Conservation (phyloP, 768 basidiomycete genomes). For the Russula compacta region DNA sequence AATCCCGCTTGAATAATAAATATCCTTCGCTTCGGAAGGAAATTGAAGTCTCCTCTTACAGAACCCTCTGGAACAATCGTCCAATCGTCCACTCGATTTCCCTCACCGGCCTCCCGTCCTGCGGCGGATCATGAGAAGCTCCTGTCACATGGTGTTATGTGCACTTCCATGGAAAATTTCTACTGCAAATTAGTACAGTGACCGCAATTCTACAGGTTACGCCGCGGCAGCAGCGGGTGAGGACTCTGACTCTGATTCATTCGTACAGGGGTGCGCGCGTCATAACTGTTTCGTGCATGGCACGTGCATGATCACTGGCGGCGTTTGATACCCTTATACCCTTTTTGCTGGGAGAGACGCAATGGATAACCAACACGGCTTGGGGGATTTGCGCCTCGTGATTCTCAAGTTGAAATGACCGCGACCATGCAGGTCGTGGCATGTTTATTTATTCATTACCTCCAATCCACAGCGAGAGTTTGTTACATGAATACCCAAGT, state of each 20-base stretch:
- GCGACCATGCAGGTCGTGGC: too few species aligned
- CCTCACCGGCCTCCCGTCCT: not conserved
- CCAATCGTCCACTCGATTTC: not conserved
- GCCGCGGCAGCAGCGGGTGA: not conserved
- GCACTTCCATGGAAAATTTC: not conserved
- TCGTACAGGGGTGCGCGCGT: not conserved
- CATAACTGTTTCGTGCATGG: not conserved
- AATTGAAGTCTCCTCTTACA: slow-evolving; percentile 34
- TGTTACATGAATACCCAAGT: not conserved
- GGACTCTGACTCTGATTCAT: not conserved
- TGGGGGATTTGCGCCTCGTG: not conserved
- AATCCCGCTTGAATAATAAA: slow-evolving; percentile 29
- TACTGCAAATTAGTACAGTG: not conserved
- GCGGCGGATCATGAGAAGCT: slow-evolving; percentile 3
- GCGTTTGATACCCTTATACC: not conserved
- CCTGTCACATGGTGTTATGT: not conserved
- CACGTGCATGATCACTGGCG: not conserved
- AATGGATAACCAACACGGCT: not conserved
- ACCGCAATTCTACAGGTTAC: not conserved
- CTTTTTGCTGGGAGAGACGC: not conserved
- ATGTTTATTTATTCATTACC: not conserved
- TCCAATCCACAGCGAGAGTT: not conserved
- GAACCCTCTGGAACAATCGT: not conserved
- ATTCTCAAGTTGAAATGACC: not conserved
- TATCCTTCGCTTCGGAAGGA: slow-evolving; percentile 71